Evolutionary conservation across 768 basidiomycete species (phyloP).

Genomic region (Calvatia gigantea): DNA sequence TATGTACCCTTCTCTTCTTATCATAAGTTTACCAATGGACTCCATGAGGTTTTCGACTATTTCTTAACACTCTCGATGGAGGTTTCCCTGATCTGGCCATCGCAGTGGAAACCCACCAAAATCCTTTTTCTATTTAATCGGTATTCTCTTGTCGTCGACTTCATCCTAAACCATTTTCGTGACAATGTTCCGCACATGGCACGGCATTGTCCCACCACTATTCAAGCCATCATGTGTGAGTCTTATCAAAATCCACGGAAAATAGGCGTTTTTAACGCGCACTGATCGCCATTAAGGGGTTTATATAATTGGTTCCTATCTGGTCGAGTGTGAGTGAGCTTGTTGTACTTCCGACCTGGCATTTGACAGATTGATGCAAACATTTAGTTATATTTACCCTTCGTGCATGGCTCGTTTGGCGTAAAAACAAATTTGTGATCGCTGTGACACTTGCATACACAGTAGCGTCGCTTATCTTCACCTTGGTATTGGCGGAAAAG

Average conservation of each 20-base stretch:
- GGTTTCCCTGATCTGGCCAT: conserved; percentile 19
- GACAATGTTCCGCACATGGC: background rate
- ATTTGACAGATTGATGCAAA: too few species aligned
- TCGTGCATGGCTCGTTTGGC: background rate
- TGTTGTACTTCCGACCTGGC: too few species aligned
- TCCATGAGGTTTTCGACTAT: conserved; percentile 14
- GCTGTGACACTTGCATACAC: background rate
- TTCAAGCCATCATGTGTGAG: background rate
- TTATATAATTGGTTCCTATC: background rate
- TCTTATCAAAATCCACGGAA: too few species aligned
- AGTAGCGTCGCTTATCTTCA: background rate
- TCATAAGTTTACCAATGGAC: background rate
- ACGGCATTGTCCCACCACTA: background rate
- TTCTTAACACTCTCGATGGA: conserved; percentile 20
- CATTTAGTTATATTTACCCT: background rate
- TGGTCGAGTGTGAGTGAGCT: background rate
- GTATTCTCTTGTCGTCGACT: conserved; percentile 22
- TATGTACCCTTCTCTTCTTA: background rate
- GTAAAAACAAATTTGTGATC: background rate
- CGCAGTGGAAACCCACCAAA: conserved; percentile 19
- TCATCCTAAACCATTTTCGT: background rate
- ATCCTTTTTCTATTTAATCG: conserved; percentile 23
- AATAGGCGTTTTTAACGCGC: too few species aligned
- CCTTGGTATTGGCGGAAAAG: background rate
- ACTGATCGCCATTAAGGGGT: background rate